These are phyloP conservation scores for Boechera retrofracta DNA, from an alignment of 345 rosid species.

Conservation along the genomic window DNA sequence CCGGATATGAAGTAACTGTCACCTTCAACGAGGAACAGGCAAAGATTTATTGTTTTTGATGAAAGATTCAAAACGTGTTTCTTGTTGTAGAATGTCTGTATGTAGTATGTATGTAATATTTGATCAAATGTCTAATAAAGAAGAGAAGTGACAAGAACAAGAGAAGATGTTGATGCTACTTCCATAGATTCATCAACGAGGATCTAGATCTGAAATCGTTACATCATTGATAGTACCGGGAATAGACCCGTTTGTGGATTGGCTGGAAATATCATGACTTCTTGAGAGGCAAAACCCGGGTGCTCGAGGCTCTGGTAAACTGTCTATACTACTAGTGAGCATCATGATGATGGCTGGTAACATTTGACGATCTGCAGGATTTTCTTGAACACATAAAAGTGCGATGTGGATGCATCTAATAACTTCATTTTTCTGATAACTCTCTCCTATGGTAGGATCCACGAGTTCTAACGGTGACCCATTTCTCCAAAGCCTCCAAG, in stretches of 20 bases:
- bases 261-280: neutral
- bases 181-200: conserved; percentile 9
- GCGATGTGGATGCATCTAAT: conserved; percentile 31
- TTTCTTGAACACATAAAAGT: conserved; percentile 26
- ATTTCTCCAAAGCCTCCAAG: conserved; percentile 29
- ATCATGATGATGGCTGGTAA: conserved; percentile 44
- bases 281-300: conserved; percentile 32
- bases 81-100: no score
- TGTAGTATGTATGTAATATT: no score
- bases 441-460: neutral
- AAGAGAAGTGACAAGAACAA: neutral
- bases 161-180: neutral
- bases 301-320: conserved; percentile 39
- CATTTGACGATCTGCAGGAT: conserved; percentile 27
- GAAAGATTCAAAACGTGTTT: no score
- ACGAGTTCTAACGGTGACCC: conserved; percentile 1
- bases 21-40: no score
- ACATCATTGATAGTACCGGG: conserved; percentile 2
- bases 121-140: neutral
- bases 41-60: no score
- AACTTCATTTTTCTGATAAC: neutral
- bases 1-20: no score
- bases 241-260: neutral
- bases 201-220: conserved; percentile 7
- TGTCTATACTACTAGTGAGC: conserved; percentile 45